Percentiles rank a stretch among this genome's conserved stretches.
These are phyloP conservation scores for Mortierella sp. DNA, from an alignment of 371 early-diverging fungal genomes.

Conservation along the genomic window DNA sequence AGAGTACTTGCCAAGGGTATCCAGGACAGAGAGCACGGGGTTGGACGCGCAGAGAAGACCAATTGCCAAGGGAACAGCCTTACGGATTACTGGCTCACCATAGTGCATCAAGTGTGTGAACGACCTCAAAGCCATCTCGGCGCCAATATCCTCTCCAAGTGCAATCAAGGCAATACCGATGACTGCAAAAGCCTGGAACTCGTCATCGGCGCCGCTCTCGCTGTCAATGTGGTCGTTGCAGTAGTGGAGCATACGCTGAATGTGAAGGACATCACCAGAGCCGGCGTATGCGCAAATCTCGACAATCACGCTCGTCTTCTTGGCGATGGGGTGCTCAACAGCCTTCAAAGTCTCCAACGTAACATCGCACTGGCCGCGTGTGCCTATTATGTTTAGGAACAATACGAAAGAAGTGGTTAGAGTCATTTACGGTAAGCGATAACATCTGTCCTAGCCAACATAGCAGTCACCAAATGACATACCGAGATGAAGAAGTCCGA, in stretches of 20 bases:
- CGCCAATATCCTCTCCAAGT: slow-evolving; percentile 97
- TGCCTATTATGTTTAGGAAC: slow-evolving; percentile 65
- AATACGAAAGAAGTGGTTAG: background rate
- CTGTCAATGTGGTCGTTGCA: slow-evolving; percentile 95
- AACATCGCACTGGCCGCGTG: slow-evolving; percentile 92
- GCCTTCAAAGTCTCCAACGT: slow-evolving; percentile 96
- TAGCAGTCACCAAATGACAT: slow-evolving; percentile 7
- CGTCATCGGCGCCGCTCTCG: slow-evolving; percentile 86
- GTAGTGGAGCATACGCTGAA: slow-evolving; percentile 95
- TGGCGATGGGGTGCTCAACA: slow-evolving; percentile 92
- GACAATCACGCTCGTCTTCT: slow-evolving; percentile 89
- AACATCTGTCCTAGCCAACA: background rate
- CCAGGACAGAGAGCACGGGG: slow-evolving; percentile 93
- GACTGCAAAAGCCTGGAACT: slow-evolving; percentile 95
- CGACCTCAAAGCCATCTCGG: slow-evolving; percentile 95
- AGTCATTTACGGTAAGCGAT: background rate
- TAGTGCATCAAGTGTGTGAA: slow-evolving; percentile 99
- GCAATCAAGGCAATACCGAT: slow-evolving; percentile 96
- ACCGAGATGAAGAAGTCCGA: slow-evolving; percentile 89
- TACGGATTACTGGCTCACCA: slow-evolving; percentile 95
- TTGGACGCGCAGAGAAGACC: slow-evolving; percentile 97
- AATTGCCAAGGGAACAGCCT: slow-evolving; percentile 95
- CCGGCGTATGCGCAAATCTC: slow-evolving; percentile 95
- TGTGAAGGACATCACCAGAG: slow-evolving; percentile 96
- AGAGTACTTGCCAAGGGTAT: slow-evolving; percentile 96